Evolutionary conservation across 345 rosid species (phyloP), one percentile per base, ranked within the genome.

Genomic region (Eucalyptus pauciflora): DNA sequence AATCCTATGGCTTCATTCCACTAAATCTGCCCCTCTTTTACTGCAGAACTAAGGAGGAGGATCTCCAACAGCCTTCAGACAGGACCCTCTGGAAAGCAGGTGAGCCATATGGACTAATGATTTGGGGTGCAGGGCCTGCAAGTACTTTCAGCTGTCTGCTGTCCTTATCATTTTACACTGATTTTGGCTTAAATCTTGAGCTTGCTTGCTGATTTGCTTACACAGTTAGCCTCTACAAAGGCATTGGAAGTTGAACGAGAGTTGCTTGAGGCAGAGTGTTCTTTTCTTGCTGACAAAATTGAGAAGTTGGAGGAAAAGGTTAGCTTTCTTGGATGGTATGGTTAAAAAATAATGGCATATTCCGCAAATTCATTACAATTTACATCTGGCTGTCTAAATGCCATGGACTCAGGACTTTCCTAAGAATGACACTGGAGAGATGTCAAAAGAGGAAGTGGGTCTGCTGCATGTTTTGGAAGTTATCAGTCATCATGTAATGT

Each of bases 261-360:
- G 92, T 92, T 96, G 88, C 96, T 96, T 86, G 96, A 96, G 90
- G 96, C 96, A 33, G 99, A 97, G 92, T 92, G 91, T 93, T 93
- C 96, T 87, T 91, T 95, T 89, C 87, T 96, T 69, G 90, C 93
- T 89, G 97, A 96, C 91, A 96, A 96, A 91, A 92, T 94, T 85
- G 91, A 87, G 86, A 91, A 90, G 79, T 91, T 95, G 92, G 96
- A 95, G 91, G 95, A 94, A 87, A 95, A 96, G 99, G 99, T 96
- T 91, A 88, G 95, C 87, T 90, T 87, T 90, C 86, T 89, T 45
- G 51, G 48, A 37, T 37, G 83, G 46, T 3, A 37, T 76, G 83
- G 81, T 62, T 62, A 20, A 71, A 71, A 76, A 17, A 71, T 41
- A 37, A 76, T 18, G 20, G 46, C 83, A 7, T 37, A 20, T 37